Evolutionary conservation across 2,329 filamentous ascomycete genomes (phyloP), one percentile per base, ranked within the genome.

Genomic region (Cyphellophora attinorum): DNA sequence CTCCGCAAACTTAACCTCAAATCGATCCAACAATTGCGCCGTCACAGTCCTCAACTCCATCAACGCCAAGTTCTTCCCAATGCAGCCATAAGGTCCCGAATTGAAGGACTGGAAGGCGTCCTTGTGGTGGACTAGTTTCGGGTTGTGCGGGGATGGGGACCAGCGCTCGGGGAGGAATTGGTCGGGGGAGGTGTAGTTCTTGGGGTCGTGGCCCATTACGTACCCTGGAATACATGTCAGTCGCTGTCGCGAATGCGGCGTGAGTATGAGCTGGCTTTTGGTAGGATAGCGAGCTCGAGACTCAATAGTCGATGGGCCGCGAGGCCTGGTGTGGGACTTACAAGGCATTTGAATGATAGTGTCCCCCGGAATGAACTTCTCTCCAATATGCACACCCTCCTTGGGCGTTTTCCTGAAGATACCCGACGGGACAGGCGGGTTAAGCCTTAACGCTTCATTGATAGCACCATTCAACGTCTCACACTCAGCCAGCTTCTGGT

Each of bases 401-500:
- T 56, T 37, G 5, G 60, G 61, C 1, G 60, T 61, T n/a, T 54
- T 27, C 1, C 62, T 52, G 14, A 48, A 45, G 14, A 59, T 19
- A 1, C 51, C 56, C 3, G 50, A 50, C 2, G 58, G 55, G 1
- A 61, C 53, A 1, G 59, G 51, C 5, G 61, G 58, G 31, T 61
- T 49, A 5, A 65, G 46, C 11, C 62, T 57, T 3, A 65, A 47
- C 3, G 55, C 49, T 39, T 66, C 62, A 35, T 64, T 54, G 45
- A 63, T 58, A 12, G 55, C 46, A 11, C 51, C 55, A 35, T 63
- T 59, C 11, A 65, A 16, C 21, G n/a, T 8, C 21, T 25, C 21
- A n/a, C 8, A 8, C 8, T 25, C 21, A n/a, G n/a, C n/a, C 8
- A 25, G 21, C 21, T 25, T 25, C 21, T 25, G 21, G 21, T 25